phyloP scores from a whole-genome alignment of 768 basidiomycete genomes.

The Xerocomellus amylosporus region DNA sequence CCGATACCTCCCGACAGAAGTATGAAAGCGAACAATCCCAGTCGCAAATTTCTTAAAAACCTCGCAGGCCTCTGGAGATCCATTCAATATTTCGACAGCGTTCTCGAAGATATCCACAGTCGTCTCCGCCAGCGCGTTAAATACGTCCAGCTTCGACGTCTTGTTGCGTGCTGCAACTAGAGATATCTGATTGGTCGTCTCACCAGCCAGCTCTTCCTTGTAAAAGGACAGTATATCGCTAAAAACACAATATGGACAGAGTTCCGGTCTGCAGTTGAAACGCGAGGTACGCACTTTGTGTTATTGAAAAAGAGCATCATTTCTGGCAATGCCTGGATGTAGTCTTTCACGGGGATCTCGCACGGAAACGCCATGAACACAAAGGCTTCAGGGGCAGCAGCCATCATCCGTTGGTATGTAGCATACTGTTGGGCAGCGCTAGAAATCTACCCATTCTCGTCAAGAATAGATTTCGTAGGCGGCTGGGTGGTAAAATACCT shows the following conservation, averaged over 20 bases:
- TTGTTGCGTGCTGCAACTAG: constrained; percentile 22
- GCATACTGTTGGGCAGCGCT: constrained; percentile 17
- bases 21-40: constrained; percentile 21
- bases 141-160: constrained; percentile 25
- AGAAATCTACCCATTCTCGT: constrained; percentile 3
- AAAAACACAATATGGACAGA: background rate
- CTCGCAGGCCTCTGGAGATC: constrained; percentile 2
- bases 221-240: constrained; percentile 40
- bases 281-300: constrained; percentile 31
- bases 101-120: constrained; percentile 18
- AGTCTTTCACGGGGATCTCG: constrained; percentile 28
- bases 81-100: constrained; percentile 17
- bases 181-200: constrained; percentile 33
- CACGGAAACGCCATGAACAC: constrained; percentile 34
- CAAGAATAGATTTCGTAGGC: background rate
- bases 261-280: background rate
- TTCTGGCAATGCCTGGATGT: constrained; percentile 37
- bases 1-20: constrained; percentile 15
- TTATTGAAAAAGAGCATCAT: constrained; percentile 26
- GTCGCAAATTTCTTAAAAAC: constrained; percentile 1
- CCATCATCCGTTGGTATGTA: constrained; percentile 17
- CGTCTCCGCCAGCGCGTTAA: constrained; percentile 23
- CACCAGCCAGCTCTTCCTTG: constrained; percentile 35
- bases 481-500: constrained; percentile 12
- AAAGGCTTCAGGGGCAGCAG: constrained; percentile 32